Percentiles rank a stretch among this genome's conserved stretches.
Conservation (phyloP, 371 early-diverging fungal genomes). For the Mucor saturninus region DNA sequence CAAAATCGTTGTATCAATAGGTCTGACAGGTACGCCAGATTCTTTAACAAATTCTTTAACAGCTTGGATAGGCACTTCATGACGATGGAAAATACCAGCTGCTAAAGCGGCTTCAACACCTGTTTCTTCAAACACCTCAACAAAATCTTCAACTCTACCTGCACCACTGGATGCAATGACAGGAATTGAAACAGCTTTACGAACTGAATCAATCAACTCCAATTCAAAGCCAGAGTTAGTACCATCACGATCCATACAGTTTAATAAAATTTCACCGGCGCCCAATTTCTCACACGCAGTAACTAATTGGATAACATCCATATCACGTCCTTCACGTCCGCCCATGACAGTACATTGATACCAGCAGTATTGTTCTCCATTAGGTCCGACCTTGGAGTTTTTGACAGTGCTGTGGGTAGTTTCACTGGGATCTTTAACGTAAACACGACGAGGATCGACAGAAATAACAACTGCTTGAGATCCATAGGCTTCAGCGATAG, state of each 20-base stretch:
- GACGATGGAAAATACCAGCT: conserved; percentile 97
- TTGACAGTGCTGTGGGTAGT: conserved; percentile 79
- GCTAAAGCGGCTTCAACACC: conserved; percentile 95
- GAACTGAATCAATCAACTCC: conserved; percentile 80
- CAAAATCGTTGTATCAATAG: conserved; percentile 31
- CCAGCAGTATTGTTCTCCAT: conserved; percentile 95
- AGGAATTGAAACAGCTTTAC: conserved; percentile 81
- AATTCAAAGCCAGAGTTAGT: conserved; percentile 95
- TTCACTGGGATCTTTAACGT: conserved; percentile 80
- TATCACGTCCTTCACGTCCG: conserved; percentile 92
- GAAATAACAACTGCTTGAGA: conserved; percentile 98
- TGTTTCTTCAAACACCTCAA: conserved; percentile 81
- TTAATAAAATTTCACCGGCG: conserved; percentile 95
- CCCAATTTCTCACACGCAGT: conserved; percentile 88
- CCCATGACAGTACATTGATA: conserved; percentile 98
- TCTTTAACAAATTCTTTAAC: conserved; percentile 78
- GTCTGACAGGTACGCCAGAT: conserved; percentile 48
- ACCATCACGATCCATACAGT: conserved; percentile 98
- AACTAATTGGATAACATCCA: conserved; percentile 92
- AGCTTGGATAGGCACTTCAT: conserved; percentile 84
- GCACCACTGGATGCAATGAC: conserved; percentile 98
- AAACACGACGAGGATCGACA: conserved; percentile 94
- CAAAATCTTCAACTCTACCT: conserved; percentile 85
- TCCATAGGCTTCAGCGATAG: conserved; percentile 92
- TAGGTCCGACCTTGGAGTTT: conserved; percentile 80